Evolutionary conservation across 805 yeast genomes (phyloP), one percentile per base, ranked within the genome.

Genomic region (Ogataea corticis): DNA sequence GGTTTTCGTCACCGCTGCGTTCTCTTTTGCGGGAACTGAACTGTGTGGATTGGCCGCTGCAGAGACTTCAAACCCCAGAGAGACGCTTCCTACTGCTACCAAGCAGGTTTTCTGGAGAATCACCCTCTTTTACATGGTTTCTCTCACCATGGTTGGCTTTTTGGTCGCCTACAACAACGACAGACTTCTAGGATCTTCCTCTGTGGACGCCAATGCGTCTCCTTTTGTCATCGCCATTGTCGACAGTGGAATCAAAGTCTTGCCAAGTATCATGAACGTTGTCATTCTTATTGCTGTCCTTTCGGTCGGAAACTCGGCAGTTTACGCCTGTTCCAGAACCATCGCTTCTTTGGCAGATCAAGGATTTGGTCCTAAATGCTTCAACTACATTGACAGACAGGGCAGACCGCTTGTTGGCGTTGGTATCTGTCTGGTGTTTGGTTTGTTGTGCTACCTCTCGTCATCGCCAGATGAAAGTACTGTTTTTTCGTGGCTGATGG

Each of bases 341-440:
- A 61, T 85, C 41, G 82, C 79, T 45, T 77, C 87, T 14, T 66
- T 85, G 54, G 84, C 88, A 7, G 80, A 79, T 44, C 86, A 82
- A 63, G 87, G 87, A 9, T 75, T 77, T 55, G 84, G 82, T 36
- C 90, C 90, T 52, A 63, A 66, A 44, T 55, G 75, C 28, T 74
- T 83, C 46, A 81, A 81, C 28, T 83, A 83, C 65, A 79, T 87
- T 46, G 95, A 87, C 62, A 74, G 83, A 51, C 68, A 68, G 42
- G 96, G 96, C 41, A 75, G 96, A 57, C 96, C 96, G 5, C 62
- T 85, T 43, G 78, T 76, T 39, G 91, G 89, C n/a, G 77, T 85
- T 54, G 55, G 67, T 15, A 68, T 73, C 23, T 73, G 83, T 12
- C 66, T 79, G 46, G 46, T 71, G 4, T 69, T 82, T 59, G 86